Base-by-base conservation (phyloP, 2,329 filamentous ascomycete genomes). In the Sclerotinia subarctica region DNA sequence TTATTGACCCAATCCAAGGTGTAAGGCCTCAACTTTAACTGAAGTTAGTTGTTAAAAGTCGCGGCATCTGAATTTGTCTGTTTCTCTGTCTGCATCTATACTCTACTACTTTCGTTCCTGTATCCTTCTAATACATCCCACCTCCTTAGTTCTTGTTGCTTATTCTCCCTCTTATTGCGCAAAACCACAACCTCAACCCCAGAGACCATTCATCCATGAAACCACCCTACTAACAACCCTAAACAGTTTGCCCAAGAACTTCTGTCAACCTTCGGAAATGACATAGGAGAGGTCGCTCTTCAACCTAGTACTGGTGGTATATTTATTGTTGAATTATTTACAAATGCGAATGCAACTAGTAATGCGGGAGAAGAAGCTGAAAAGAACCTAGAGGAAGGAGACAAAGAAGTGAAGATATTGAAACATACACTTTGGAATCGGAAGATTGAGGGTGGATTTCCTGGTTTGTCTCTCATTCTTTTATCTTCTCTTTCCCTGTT, bases 161-260 rank as follows among this genome's bases (percentile, higher is more conserved):
- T 5, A 15, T 5, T 2, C 2, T 5, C 38, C 3, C 11, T 42
- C 38, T 42, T 42, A 11, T 42, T 42, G 1, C 17, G n/a, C 17
- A 19, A 46, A 54, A 26, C 13, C 52, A 24, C 19, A 15, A 54
- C 2, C 17, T 54, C 52, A 54, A 54, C 35, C 35, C 35, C 10
- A 13, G 13, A 38, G 35, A 38, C 35, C 35, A 38, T 11, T 38
- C 11, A 42, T 42, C 38, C 38, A 42, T 3, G 38, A 15, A 42
- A 42, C 2, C 38, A 15, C 38, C 38, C 38, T 42, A 24, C 58
- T 60, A 60, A 60, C 26, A 19, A 24, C 7, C 26, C 29, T 8
- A 10, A 38, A 46, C 19, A 97, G 92, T 97, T 91, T 78, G 94
- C 90, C 60, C 95, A 98, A 83, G 95, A 98, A 79, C 88, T 99